Evolutionary conservation across 345 rosid species (phyloP).

Genomic region (Clarkia xantiana): DNA sequence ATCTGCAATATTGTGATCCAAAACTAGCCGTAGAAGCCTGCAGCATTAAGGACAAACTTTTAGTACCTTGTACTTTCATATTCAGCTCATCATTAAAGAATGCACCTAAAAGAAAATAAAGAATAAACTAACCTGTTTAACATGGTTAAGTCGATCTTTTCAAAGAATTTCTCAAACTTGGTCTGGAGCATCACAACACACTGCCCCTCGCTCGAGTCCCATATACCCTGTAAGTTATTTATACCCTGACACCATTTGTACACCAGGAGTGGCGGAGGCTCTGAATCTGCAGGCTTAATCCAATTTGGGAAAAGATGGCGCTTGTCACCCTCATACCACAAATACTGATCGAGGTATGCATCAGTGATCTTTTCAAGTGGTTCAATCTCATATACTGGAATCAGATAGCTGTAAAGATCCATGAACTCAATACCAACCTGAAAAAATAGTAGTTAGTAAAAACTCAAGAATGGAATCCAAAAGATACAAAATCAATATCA

Average conservation of each 20-base stretch:
- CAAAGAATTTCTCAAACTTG: slow-evolving; percentile 95
- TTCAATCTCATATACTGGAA: slow-evolving; percentile 99
- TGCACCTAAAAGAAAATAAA: not conserved
- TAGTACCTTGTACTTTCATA: slow-evolving; percentile 7
- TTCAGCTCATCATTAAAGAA: not conserved
- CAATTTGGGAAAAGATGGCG: slow-evolving; percentile 99
- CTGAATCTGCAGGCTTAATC: slow-evolving; percentile 99
- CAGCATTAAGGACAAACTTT: slow-evolving; percentile 11
- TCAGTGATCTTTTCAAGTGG: slow-evolving; percentile 96
- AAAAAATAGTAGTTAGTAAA: slow-evolving; percentile 6
- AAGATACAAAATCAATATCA: too few relatives aligned
- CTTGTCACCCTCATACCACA: slow-evolving; percentile 99
- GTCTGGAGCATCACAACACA: slow-evolving; percentile 99
- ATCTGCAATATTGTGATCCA: slow-evolving; percentile 98
- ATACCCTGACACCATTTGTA: slow-evolving; percentile 99
- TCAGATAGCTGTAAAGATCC: slow-evolving; percentile 93
- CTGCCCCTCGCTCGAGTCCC: slow-evolving; percentile 99
- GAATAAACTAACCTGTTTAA: slow-evolving; percentile 55
- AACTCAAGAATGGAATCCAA: not conserved
- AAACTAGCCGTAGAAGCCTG: slow-evolving; percentile 96
- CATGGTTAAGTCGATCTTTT: slow-evolving; percentile 98
- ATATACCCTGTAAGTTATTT: slow-evolving; percentile 87
- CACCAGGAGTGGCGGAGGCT: slow-evolving; percentile 96
- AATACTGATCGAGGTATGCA: slow-evolving; percentile 97
- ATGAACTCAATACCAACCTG: slow-evolving; percentile 99